Percentiles rank a stretch among this genome's conserved stretches.
Conservation (phyloP, 352 stramenopile species). For the Albugo candida region DNA sequence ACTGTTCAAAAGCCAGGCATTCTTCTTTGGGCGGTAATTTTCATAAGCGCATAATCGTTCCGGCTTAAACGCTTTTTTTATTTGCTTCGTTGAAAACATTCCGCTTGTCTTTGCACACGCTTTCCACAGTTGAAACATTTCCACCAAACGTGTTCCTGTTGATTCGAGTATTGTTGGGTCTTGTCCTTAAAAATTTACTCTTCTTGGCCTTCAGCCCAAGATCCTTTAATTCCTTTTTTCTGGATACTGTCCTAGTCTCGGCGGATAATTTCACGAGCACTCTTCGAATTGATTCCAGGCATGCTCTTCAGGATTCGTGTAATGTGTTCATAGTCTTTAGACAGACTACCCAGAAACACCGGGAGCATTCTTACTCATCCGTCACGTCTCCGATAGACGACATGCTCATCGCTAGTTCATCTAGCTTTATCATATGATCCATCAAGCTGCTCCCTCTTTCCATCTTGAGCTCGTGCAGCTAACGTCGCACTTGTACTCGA, state of each 20-base stretch:
- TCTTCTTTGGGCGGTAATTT: not conserved
- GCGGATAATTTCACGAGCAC: slow-evolving; percentile 9
- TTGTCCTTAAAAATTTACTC: too few species aligned
- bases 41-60: not conserved
- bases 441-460: slow-evolving; percentile 4
- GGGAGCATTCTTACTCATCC: slow-evolving; percentile 5
- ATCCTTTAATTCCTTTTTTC: not conserved
- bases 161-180: too few species aligned
- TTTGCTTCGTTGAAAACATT: not conserved
- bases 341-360: too few species aligned
- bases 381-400: slow-evolving; percentile 5
- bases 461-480: slow-evolving; percentile 8
- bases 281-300: slow-evolving; percentile 1
- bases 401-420: slow-evolving; percentile 8
- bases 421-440: slow-evolving; percentile 9
- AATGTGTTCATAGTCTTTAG: slow-evolving; percentile 10
- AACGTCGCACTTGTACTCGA: slow-evolving; percentile 9
- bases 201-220: not conserved
- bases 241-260: slow-evolving; percentile 4
- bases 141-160: not conserved
- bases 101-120: not conserved
- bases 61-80: not conserved
- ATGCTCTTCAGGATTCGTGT: slow-evolving; percentile 7
- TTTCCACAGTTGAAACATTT: not conserved
- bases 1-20: slow-evolving; percentile 7